phyloP scores from a whole-genome alignment of 2,329 filamentous ascomycete species.

The Apiospora phragmitis region DNA sequence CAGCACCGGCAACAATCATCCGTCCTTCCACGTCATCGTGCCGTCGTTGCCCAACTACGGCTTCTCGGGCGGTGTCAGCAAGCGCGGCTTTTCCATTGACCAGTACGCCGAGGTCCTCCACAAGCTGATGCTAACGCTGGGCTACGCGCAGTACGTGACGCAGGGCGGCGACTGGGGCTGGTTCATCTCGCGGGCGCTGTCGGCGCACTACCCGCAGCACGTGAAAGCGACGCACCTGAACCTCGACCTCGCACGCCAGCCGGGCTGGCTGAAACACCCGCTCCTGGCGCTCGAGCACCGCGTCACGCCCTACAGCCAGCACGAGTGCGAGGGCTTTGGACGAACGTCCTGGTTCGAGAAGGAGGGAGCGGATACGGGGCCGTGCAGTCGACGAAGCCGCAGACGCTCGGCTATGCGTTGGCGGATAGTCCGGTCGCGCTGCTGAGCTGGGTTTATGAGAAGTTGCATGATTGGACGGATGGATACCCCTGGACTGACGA shows the following conservation, averaged over 20 bases:
- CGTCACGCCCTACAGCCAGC: conserved; percentile 46
- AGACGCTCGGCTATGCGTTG: conserved; percentile 69
- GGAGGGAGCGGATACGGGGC: conserved; percentile 56
- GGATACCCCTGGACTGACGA: conserved; percentile 72
- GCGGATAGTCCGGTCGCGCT: conserved; percentile 69
- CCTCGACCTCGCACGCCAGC: conserved; percentile 1
- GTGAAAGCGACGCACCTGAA: conserved; percentile 51
- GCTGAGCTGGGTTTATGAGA: conserved; percentile 79
- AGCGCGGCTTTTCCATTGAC: conserved; percentile 54
- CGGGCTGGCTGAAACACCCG: not conserved
- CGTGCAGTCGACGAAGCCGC: conserved; percentile 66
- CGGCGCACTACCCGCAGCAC: conserved; percentile 61
- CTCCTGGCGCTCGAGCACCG: conserved; percentile 11
- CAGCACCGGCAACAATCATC: conserved; percentile 24
- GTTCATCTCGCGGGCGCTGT: conserved; percentile 61
- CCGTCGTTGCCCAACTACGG: conserved; percentile 48
- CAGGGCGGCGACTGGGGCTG: conserved; percentile 73
- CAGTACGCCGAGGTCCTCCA: conserved; percentile 62
- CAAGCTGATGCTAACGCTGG: conserved; percentile 59
- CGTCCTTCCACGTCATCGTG: conserved; percentile 47
- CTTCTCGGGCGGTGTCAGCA: conserved; percentile 38
- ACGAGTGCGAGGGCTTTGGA: conserved; percentile 48
- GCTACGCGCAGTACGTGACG: conserved; percentile 55
- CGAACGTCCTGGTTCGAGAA: conserved; percentile 53
- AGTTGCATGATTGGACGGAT: conserved; percentile 76